Evolutionary conservation across 2,329 filamentous ascomycete genomes (phyloP).

Genomic region (Penicillium carneum): DNA sequence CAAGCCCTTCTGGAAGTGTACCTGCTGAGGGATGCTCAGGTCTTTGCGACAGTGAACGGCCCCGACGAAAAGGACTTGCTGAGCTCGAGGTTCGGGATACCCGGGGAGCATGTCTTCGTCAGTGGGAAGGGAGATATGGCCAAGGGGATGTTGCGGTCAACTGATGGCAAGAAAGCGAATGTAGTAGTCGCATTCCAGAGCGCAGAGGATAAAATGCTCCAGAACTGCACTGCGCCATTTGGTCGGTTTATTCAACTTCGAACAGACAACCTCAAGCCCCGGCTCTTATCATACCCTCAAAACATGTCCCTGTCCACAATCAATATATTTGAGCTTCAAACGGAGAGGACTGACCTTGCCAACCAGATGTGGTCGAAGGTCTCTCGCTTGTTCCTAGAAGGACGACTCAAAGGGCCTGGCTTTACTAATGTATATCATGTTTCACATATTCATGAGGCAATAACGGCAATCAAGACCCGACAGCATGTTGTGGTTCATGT

Average conservation of each 20-base stretch:
- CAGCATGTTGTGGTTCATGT: slow-evolving; percentile 20
- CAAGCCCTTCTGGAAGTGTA: slow-evolving; percentile 36
- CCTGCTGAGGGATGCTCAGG: slow-evolving; percentile 1
- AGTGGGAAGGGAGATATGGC: slow-evolving; percentile 13
- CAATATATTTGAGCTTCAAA: slow-evolving; percentile 24
- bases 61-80: slow-evolving; percentile 20
- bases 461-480: slow-evolving; percentile 12
- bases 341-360: slow-evolving; percentile 7
- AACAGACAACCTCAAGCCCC: slow-evolving; percentile 19
- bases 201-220: not conserved
- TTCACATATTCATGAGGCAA: slow-evolving; percentile 22
- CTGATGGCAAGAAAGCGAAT: slow-evolving; percentile 21
- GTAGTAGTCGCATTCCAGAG: slow-evolving; percentile 26
- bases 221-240: slow-evolving; percentile 31
- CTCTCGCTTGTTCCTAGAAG: slow-evolving; percentile 23
- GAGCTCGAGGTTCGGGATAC: slow-evolving; percentile 20
- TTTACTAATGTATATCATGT: slow-evolving; percentile 19
- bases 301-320: slow-evolving; percentile 28
- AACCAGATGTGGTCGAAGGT: slow-evolving; percentile 26
- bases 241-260: slow-evolving; percentile 45
- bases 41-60: slow-evolving; percentile 29
- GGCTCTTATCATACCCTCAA: not conserved
- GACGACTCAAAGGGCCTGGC: slow-evolving; percentile 19
- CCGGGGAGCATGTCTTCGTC: slow-evolving; percentile 24
- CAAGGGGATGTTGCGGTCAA: slow-evolving; percentile 10